phyloP scores from a whole-genome alignment of 2,329 filamentous ascomycete genomes.

The Lachnellula willkommii region DNA sequence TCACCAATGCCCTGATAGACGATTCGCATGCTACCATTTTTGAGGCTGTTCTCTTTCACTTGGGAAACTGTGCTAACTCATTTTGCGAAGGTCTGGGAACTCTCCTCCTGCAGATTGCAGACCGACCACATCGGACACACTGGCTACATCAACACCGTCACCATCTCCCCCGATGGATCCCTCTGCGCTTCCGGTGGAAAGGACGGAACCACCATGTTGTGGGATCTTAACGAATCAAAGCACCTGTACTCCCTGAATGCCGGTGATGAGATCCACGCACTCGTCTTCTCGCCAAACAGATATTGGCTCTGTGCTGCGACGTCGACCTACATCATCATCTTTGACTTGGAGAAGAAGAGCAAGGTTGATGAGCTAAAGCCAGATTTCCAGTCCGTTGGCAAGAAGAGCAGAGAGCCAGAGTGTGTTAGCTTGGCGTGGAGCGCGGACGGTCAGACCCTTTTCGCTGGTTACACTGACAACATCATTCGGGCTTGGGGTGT shows the following conservation, averaged over 20 bases:
- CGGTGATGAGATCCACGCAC: constrained; percentile 99
- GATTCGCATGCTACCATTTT: constrained; percentile 17
- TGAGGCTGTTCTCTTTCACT: background rate
- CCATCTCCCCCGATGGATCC: constrained; percentile 98
- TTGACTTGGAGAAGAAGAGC: constrained; percentile 99
- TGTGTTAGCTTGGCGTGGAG: constrained; percentile 96
- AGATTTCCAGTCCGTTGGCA: constrained; percentile 90
- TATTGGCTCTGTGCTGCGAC: constrained; percentile 99
- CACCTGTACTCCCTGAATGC: constrained; percentile 99
- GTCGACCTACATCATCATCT: constrained; percentile 98
- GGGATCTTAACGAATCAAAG: constrained; percentile 99
- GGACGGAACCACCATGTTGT: constrained; percentile 99
- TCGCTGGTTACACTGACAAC: constrained; percentile 99
- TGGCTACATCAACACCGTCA: constrained; percentile 99
- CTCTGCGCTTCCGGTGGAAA: constrained; percentile 99
- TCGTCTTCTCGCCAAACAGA: constrained; percentile 99
- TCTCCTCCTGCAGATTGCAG: constrained; percentile 98
- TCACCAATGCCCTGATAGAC: constrained; percentile 79
- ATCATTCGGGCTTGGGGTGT: constrained; percentile 97
- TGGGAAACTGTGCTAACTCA: constrained; percentile 17
- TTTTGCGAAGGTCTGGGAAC: constrained; percentile 82
- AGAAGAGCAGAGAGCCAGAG: constrained; percentile 99
- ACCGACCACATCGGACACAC: constrained; percentile 99
- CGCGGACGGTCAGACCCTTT: constrained; percentile 97
- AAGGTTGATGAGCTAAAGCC: constrained; percentile 99